Base-by-base conservation (phyloP, 2,329 filamentous ascomycete species). In the Penicillium nordicum region DNA sequence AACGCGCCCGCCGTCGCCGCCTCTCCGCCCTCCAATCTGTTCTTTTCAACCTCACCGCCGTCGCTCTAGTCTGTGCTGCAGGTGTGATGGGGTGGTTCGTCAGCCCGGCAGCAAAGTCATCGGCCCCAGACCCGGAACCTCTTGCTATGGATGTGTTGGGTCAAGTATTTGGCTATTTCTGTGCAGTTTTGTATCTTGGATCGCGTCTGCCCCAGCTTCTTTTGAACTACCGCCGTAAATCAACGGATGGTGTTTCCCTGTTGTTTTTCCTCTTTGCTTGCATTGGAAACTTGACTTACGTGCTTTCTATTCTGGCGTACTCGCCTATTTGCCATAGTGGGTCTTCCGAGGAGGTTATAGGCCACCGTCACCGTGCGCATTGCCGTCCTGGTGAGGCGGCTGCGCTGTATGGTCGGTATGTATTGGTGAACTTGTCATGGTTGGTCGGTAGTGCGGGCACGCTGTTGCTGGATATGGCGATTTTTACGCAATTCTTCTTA, bases 251-350 rank as follows among this genome's bases (percentile, higher is more conserved):
- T 4, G 88, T 99, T 21, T 93, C 89, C 62, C 86, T 97, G 77
- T 82, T 97, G 11, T 99, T 97, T 76, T 97, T 97, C 78, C 80
- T 97, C 23, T 97, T 99, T 72, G 94, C 94, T 5, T 97, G 93
- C 70, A 84, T 97, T 6, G 94, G 94, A 2, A 99, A 99, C 72
- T 74, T 96, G 62, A 97, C 92, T 0, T 97, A 95, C 68, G 92
- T 97, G 18, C 78, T 96, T 37, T 92, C 88, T 37, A 97, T 99
- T 64, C 82, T 97, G 61, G 92, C 92, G 1, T 97, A 92, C 69
- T 90, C 92, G 57, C 90, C 92, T 0, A 78, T 82, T 30, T 96
- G 90, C 41, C 58, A 55, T 21, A 53, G 60, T 21, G 53, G 46
- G 5, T 57, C 52, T 63, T 55, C 27, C 64, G 76, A 63, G 57